Evolutionary conservation across 768 basidiomycete species (phyloP), one percentile per base, ranked within the genome.

Genomic region (Lactarius pseudohatsudake): DNA sequence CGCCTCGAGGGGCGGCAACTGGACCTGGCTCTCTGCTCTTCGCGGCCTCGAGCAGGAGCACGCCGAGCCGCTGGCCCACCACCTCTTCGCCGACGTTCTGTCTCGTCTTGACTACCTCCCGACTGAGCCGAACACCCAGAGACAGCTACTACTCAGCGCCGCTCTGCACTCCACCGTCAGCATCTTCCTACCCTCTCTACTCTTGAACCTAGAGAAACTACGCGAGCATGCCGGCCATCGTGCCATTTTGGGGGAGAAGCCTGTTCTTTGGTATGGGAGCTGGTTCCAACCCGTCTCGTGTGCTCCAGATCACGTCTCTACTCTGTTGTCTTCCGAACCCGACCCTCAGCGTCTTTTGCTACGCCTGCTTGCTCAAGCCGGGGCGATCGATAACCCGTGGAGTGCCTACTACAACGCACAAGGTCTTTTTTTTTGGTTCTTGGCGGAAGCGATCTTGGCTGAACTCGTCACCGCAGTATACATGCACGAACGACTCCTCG

Each of bases 371-470:
- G 18, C 38, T 10, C 61, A 67, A n/a, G 61, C 65, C 11, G 65
- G 57, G 50, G 53, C 36, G 26, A 53, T 13, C 36, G 38, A 43
- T 32, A 59, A 67, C 22, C 68, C 68, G 2, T 67, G 68, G 68
- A 69, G 30, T 22, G 65, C 60, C 15, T 69, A 69, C 66, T 62
- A 69, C 59, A 69, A 69, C 30, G 68, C 68, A 43, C 68, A 69
- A 62, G 68, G 68, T 69, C 13, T 53, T 26, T n/a, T 26, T 28
- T 53, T 41, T 41, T 32, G 32, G 36, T 38, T 50, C 66, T 16
- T 45, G 11, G 20, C 22, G 16, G 22, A 55, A n/a, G 18, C 20
- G 45, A 20, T 40, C 15, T 15, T 38, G 47, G 18, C 57, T 22
- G 32, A 16, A 13, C 30, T 54, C 34, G 18, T 60, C 34, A 3